Evolutionary conservation across 164 flowering plant species (phyloP).

Genomic region (Magnolia officinalis): DNA sequence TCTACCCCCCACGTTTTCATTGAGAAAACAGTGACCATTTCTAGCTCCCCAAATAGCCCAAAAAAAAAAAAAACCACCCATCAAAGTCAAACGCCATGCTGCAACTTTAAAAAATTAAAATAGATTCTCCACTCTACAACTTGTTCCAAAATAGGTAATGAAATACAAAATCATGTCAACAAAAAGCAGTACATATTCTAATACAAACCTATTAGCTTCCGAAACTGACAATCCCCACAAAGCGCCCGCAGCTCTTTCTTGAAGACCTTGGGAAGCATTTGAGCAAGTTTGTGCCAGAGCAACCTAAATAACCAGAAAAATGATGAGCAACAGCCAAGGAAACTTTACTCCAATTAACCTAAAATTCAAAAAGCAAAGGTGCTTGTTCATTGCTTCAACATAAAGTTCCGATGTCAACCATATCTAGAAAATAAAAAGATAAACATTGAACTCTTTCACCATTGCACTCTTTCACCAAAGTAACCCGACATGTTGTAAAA

Average conservation of each 20-base stretch:
- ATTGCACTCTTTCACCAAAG: not conserved
- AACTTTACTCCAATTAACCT: not conserved
- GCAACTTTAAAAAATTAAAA: too few species aligned
- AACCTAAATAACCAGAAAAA: constrained; percentile 51
- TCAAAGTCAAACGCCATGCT: too few species aligned
- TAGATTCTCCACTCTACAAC: not conserved
- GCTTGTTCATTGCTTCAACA: not conserved
- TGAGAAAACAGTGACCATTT: too few species aligned
- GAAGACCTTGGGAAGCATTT: constrained; percentile 89
- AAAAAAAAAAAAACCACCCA: too few species aligned
- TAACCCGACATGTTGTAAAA: not conserved
- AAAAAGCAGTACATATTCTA: not conserved
- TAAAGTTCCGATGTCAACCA: not conserved
- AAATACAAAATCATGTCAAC: not conserved
- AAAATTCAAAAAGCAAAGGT: not conserved
- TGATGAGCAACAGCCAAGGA: not conserved
- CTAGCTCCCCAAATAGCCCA: too few species aligned
- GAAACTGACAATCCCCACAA: constrained; percentile 99
- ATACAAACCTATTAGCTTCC: constrained; percentile 80
- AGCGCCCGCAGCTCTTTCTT: constrained; percentile 99
- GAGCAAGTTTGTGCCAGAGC: constrained; percentile 88
- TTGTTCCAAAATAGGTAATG: not conserved
- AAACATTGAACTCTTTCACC: not conserved
- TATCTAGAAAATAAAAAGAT: not conserved
- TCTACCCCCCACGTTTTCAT: too few species aligned